A percentile compares a stretch with the other conserved stretches of the same genome.
These are phyloP conservation scores for Candida coleopterorum DNA, from an alignment of 805 yeast genomes.

Conservation along the genomic window DNA sequence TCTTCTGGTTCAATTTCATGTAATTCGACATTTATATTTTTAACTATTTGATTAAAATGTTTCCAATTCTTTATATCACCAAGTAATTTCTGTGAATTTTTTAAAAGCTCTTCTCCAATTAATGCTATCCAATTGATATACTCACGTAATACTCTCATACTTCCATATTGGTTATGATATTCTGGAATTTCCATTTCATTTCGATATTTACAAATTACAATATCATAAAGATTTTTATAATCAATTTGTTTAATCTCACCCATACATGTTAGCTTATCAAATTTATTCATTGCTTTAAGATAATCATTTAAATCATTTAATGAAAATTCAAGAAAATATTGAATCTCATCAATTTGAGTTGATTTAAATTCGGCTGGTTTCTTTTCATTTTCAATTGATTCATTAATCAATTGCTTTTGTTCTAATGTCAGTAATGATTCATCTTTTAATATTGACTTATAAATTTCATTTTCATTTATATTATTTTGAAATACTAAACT, in stretches of 20 bases:
- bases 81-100: slow-evolving; percentile 18
- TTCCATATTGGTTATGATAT: background rate
- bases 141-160: slow-evolving; percentile 2
- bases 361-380: slow-evolving; percentile 19
- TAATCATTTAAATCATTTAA: slow-evolving; percentile 36
- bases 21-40: slow-evolving; percentile 25
- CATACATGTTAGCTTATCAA: slow-evolving; percentile 34
- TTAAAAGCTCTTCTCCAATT: slow-evolving; percentile 15
- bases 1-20: slow-evolving; percentile 18
- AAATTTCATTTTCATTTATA: slow-evolving; percentile 1
- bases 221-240: slow-evolving; percentile 16
- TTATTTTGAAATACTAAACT: slow-evolving; percentile 27
- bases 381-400: slow-evolving; percentile 14
- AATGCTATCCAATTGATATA: slow-evolving; percentile 7
- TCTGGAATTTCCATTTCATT: slow-evolving; percentile 1
- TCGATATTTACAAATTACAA: slow-evolving; percentile 1
- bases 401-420: slow-evolving; percentile 21
- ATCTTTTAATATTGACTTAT: slow-evolving; percentile 2
- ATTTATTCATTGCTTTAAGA: slow-evolving; percentile 21
- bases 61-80: slow-evolving; percentile 29
- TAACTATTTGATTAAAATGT: slow-evolving; percentile 21
- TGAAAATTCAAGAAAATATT: slow-evolving; percentile 45
- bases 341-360: slow-evolving; percentile 34
- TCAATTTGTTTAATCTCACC: slow-evolving; percentile 32
- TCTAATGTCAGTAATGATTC: slow-evolving; percentile 28